Base-by-base conservation (phyloP, 805 yeast species). In the Spathaspora gorwiae region DNA sequence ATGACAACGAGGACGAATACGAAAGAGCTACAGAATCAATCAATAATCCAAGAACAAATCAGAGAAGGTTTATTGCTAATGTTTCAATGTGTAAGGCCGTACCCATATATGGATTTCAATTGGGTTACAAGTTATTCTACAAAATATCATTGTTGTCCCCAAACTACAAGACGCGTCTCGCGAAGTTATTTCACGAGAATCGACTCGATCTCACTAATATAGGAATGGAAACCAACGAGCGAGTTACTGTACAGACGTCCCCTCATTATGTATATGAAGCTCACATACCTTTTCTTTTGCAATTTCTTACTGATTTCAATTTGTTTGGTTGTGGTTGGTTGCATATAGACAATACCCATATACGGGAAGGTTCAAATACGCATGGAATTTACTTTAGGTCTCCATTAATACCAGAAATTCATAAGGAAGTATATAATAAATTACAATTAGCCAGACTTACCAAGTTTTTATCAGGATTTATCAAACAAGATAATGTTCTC, bases 301-400 rank as follows among this genome's bases (percentile, higher is more conserved):
- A 94, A 57, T 89, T 92, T 56, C 61, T 88, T 26, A 72, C 86
- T 0, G 99, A 94, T 58, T 89, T 76, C 63, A 90, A 92, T 57
- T 62, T 92, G 29, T 87, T 75, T 57, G 95, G 96, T 1, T 87
- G 97, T 61, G 81, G 83, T 5, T 87, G 95, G 92, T 48, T 90
- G 19, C 65, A 73, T 13, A 46, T 83, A 1, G 54, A 59, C 2
- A 40, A 43, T 51, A 65, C 40, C 6, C 42, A 29, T 30, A 37
- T 35, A 7, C 26, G 13, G 10, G 33, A 27, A 7, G 37, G 34
- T 6, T 24, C 37, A 33, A 47, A 40, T 31, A 38, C 19, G 1
- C 30, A 24, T 14, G 47, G 53, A 4, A 64, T 77, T 24, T 75
- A 65, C 49, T 84, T 85, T 59, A 60, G 96, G 43, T 56, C 66